Conservation (phyloP, 345 rosid genomes). For the Theobroma cacao region DNA sequence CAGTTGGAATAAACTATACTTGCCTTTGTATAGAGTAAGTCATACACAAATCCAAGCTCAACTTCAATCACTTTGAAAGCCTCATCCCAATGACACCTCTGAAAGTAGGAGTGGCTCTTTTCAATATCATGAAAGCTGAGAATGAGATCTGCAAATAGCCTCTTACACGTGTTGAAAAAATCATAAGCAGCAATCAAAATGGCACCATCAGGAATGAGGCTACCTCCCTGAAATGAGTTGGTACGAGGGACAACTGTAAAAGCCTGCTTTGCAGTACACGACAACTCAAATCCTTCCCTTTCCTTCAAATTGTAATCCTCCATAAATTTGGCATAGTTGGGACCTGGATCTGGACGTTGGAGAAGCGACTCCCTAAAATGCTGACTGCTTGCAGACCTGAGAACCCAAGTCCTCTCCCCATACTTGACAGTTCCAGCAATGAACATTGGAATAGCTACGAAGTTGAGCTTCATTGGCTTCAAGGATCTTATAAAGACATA, state of each 20-base stretch:
- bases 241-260: slow-evolving; percentile 6
- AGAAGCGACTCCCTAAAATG: slow-evolving; percentile 28
- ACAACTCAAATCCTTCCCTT: background rate
- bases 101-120: slow-evolving; percentile 14
- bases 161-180: slow-evolving; percentile 7
- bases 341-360: background rate
- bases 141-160: slow-evolving; percentile 24
- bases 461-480: slow-evolving; percentile 15
- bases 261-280: background rate
- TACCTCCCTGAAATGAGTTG: background rate
- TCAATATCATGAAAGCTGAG: slow-evolving; percentile 21
- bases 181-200: background rate
- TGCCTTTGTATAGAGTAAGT: slow-evolving; percentile 38
- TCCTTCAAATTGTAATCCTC: background rate
- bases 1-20: slow-evolving; percentile 10
- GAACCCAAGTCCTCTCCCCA: slow-evolving; percentile 41
- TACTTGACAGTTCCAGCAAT: slow-evolving; percentile 38
- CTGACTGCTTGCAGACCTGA: slow-evolving; percentile 37
- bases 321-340: background rate
- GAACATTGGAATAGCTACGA: slow-evolving; percentile 13
- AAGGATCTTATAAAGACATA: slow-evolving; percentile 21
- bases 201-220: background rate
- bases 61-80: slow-evolving; percentile 38
- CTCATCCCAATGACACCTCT: background rate
- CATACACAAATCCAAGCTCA: slow-evolving; percentile 43